phyloP scores from a whole-genome alignment of 306 rosid genomes.

The Castanea mollissima region DNA sequence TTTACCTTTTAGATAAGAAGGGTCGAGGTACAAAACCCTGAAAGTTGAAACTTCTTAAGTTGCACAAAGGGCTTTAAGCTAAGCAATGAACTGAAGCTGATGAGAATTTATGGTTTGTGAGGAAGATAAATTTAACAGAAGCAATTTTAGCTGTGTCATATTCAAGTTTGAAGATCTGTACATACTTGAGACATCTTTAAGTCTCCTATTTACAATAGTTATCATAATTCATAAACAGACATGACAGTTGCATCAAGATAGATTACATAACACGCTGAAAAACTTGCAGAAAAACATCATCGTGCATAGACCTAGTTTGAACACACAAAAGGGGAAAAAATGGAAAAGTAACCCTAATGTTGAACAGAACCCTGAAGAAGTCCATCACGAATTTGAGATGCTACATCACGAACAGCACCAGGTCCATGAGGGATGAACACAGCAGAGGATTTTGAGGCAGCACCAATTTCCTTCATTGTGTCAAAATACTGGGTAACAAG shows the following conservation, averaged over 20 bases:
- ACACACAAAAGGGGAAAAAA: too few relatives aligned
- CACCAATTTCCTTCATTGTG: constrained; percentile 96
- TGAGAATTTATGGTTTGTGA: too few relatives aligned
- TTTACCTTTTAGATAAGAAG: too few relatives aligned
- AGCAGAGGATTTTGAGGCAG: constrained; percentile 84
- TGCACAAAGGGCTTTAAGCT: too few relatives aligned
- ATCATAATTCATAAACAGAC: not conserved
- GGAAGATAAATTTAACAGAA: too few relatives aligned
- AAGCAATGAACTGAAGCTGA: too few relatives aligned
- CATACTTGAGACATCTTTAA: not conserved
- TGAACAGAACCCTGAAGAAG: constrained; percentile 71
- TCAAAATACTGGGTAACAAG: constrained; percentile 94
- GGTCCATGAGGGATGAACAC: constrained; percentile 98
- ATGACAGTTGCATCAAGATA: not conserved
- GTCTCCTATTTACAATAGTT: not conserved
- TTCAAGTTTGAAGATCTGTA: not conserved
- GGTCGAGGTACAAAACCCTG: too few relatives aligned
- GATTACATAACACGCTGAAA: not conserved
- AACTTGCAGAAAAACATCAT: constrained; percentile 10
- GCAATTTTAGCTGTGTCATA: not conserved
- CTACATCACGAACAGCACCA: constrained; percentile 87
- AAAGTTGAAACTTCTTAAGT: too few relatives aligned
- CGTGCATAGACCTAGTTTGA: not conserved
- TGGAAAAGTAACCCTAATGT: constrained; percentile 29
- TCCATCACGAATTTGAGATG: constrained; percentile 86